Evolutionary conservation across 2,329 filamentous ascomycete genomes (phyloP), one percentile per base, ranked within the genome.

Genomic region (Penicillium sp.): DNA sequence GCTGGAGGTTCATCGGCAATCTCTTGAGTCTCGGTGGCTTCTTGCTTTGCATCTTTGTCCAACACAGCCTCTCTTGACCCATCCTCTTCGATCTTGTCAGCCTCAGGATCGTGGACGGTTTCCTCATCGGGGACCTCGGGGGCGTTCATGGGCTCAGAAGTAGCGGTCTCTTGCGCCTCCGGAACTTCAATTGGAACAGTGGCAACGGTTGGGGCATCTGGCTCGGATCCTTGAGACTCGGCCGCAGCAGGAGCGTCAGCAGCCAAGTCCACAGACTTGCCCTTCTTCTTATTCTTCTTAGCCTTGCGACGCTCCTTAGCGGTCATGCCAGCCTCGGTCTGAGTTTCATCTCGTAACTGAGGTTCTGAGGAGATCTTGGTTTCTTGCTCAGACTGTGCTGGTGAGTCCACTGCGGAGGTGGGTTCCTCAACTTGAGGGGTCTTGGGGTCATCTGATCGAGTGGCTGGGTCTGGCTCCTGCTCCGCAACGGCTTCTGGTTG

Each of bases 281-380:
- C 50, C 43, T 59, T 61, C 46, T 59, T 60, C 46, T 61, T 61
- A 31, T 57, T 59, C 41, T 58, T 61, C 52, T 58, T 61, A 25
- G 52, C 52, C 47, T 60, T 57, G 31, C 54, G 57, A 13, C 52
- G 54, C 49, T 61, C 55, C 30, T 54, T 60, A 18, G 54, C 51
- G 13, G 59, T 58, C 14, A 61, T 30, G 4, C 41, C 46, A 12
- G 45, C 47, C 8, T 53, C 50, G 3, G 38, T 42, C 9, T 45
- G 25, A 3, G 41, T 7, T 13, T 58, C 55, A 4, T 43, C 16
- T 28, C 55, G 53, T 7, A 40, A 31, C 33, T 43, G 36, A 13
- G 41, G 5, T 13, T 55, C 47, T 11, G 49, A 49, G 3, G 34
- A 6, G 33, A 29, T 19, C 3, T 40, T 40, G 4, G 40, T 6